A percentile compares a stretch with the other conserved stretches of the same genome.
Evolutionary conservation across 225 moss, liverwort and hornwort genomes (phyloP).

Genomic region (Marchantia polymorpha): DNA sequence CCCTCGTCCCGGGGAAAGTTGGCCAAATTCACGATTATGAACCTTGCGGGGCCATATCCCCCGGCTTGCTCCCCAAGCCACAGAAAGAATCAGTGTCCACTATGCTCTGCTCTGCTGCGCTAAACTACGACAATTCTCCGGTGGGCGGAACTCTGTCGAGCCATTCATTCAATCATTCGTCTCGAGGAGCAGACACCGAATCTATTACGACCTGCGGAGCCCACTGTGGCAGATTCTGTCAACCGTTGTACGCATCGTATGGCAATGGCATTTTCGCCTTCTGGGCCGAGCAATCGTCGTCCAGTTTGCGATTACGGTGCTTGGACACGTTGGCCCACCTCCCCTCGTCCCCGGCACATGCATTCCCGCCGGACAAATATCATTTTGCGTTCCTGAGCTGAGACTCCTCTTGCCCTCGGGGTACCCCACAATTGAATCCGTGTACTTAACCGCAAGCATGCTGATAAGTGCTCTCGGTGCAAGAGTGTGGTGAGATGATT

Average conservation of each 20-base stretch:
- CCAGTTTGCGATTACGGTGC: too few species aligned
- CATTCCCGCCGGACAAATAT: too few species aligned
- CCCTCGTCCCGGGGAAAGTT: neutral
- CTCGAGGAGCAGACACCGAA: neutral
- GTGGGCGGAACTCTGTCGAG: neutral
- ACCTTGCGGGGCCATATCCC: neutral
- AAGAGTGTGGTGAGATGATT: too few species aligned
- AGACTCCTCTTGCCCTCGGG: too few species aligned
- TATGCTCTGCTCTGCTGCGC: too few species aligned
- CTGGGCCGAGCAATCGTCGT: too few species aligned
- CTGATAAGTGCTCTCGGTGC: too few species aligned
- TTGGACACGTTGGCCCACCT: too few species aligned
- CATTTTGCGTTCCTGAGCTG: too few species aligned
- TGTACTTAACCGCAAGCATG: too few species aligned
- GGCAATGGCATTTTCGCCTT: neutral
- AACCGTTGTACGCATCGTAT: neutral
- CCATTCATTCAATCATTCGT: neutral
- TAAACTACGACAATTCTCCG: neutral
- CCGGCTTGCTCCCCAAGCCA: neutral
- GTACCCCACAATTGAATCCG: too few species aligned
- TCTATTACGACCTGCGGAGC: neutral
- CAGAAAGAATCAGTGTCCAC: neutral
- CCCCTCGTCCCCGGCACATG: too few species aligned
- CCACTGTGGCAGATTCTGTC: neutral
- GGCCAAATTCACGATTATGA: neutral